These are phyloP conservation scores for Wickerhamomyces canadensis DNA, from an alignment of 805 yeast species.

Conservation along the genomic window DNA sequence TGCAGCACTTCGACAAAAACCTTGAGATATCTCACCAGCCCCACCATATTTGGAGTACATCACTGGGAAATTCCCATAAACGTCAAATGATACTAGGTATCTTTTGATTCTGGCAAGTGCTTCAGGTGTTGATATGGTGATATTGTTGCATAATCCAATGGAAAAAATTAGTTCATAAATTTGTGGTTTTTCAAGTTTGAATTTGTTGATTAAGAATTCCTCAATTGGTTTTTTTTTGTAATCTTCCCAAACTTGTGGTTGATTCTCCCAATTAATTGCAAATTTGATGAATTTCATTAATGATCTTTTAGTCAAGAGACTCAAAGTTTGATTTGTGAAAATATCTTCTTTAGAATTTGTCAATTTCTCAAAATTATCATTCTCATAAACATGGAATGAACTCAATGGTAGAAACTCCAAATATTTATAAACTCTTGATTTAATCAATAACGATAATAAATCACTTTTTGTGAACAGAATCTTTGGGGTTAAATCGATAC, in stretches of 20 bases:
- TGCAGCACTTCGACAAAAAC: slow-evolving; percentile 96
- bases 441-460: slow-evolving; percentile 67
- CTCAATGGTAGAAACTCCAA: slow-evolving; percentile 87
- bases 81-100: slow-evolving; percentile 78
- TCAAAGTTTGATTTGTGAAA: slow-evolving; percentile 79
- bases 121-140: slow-evolving; percentile 57
- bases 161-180: slow-evolving; percentile 80
- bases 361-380: slow-evolving; percentile 83
- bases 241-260: slow-evolving; percentile 49
- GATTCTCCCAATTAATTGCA: slow-evolving; percentile 63
- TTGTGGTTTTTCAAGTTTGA: slow-evolving; percentile 69
- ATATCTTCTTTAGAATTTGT: slow-evolving; percentile 88
- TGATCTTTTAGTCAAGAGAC: slow-evolving; percentile 70
- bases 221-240: slow-evolving; percentile 53
- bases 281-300: slow-evolving; percentile 91
- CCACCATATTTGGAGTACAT: slow-evolving; percentile 91
- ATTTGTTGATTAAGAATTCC: slow-evolving; percentile 55
- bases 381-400: slow-evolving; percentile 90
- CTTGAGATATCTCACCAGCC: slow-evolving; percentile 93
- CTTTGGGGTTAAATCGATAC: slow-evolving; percentile 84
- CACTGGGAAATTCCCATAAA: slow-evolving; percentile 92
- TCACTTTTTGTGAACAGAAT: slow-evolving; percentile 89
- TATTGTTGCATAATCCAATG: slow-evolving; percentile 69
- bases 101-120: slow-evolving; percentile 81
- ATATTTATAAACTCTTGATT: slow-evolving; percentile 84